These are phyloP conservation scores for Pichia sp. DNA, from an alignment of 1,139 yeast species.

Conservation along the genomic window DNA sequence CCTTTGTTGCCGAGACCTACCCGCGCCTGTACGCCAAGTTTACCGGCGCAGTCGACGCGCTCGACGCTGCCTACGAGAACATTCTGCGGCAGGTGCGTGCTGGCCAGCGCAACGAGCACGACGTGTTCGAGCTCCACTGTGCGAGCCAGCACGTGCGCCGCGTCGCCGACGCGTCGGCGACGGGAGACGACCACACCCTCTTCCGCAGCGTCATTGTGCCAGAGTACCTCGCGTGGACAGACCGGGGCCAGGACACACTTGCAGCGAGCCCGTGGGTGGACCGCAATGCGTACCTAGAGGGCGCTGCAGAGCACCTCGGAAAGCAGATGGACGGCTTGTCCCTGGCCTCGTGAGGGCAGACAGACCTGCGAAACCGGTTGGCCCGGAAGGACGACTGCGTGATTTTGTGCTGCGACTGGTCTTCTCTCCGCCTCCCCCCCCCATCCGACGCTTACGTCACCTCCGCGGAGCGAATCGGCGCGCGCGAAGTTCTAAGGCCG, in stretches of 20 bases:
- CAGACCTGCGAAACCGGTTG: no score
- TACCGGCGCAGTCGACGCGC: conserved; percentile 1
- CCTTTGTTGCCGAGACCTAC: conserved; percentile 12
- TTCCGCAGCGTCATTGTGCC: conserved; percentile 5
- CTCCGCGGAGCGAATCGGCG: no score
- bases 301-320: no score
- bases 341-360: no score
- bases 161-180: not conserved
- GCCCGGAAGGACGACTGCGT: no score
- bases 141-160: not conserved
- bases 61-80: not conserved
- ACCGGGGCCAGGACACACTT: not conserved
- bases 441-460: no score
- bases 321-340: no score
- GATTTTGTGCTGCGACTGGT: no score
- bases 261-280: not conserved
- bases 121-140: conserved; percentile 8
- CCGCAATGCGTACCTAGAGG: not conserved
- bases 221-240: conserved; percentile 9
- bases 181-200: not conserved
- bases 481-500: no score
- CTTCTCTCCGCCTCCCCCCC: no score
- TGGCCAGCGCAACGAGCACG: conserved; percentile 4
- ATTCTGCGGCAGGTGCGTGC: conserved; percentile 7
- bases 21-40: conserved; percentile 9